Evolutionary conservation across 176 grass and related monocot species (phyloP).

Genomic region (Phragmites australis): DNA sequence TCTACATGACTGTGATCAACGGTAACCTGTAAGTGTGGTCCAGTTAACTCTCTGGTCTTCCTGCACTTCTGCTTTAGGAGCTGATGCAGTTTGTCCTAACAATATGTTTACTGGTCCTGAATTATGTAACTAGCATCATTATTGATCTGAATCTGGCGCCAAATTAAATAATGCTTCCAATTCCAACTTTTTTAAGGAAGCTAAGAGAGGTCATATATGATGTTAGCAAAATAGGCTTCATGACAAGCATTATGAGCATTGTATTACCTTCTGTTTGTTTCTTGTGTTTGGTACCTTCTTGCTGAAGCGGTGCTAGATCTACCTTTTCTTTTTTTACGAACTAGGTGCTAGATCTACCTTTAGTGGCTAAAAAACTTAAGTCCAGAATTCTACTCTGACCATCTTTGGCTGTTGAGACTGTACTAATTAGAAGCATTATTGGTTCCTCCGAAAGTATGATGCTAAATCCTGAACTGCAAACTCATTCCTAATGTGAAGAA

Average conservation of each 20-base stretch:
- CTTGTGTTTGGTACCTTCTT: slow-evolving; percentile 8
- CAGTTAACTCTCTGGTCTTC: neutral
- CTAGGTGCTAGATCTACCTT: neutral
- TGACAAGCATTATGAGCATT: neutral
- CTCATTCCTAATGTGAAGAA: neutral
- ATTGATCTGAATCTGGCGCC: neutral
- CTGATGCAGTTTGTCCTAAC: neutral
- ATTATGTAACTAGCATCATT: neutral
- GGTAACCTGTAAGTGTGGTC: neutral
- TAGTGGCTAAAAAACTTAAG: neutral
- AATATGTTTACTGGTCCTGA: neutral
- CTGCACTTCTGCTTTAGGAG: neutral
- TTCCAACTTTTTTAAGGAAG: neutral
- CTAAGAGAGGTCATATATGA: neutral
- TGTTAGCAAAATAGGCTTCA: neutral
- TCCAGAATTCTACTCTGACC: neutral
- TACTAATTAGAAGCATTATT: neutral
- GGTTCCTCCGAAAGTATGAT: neutral
- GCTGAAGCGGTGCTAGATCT: neutral
- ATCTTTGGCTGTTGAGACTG: neutral
- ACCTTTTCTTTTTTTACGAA: too few relatives aligned
- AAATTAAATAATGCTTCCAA: neutral
- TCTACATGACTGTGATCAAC: neutral
- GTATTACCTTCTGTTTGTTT: slow-evolving; percentile 25
- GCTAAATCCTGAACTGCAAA: neutral